phyloP scores from a whole-genome alignment of 2,329 filamentous ascomycete species.

The Amphichorda felina region DNA sequence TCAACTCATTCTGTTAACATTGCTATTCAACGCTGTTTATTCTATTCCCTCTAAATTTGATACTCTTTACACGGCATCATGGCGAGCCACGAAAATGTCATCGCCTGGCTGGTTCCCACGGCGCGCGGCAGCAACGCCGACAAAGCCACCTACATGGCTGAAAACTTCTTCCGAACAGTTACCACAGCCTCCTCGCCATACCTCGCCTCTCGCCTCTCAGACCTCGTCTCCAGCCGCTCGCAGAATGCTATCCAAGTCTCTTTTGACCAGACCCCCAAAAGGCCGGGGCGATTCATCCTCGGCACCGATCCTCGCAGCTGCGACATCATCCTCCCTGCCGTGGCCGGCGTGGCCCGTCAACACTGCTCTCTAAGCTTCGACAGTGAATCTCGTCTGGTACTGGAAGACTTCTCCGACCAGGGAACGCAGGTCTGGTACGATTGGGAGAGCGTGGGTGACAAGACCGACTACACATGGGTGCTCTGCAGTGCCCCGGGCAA shows the following conservation, averaged over 20 bases:
- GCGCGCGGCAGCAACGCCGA: slow-evolving; percentile 19
- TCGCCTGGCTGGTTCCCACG: slow-evolving; percentile 27
- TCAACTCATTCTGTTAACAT: not conserved
- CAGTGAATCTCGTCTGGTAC: slow-evolving; percentile 21
- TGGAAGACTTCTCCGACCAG: slow-evolving; percentile 22
- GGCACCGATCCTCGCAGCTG: slow-evolving; percentile 22
- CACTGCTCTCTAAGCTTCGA: slow-evolving; percentile 28
- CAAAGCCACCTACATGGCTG: slow-evolving; percentile 16
- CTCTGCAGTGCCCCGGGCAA: slow-evolving; percentile 17
- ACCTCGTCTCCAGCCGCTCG: slow-evolving; percentile 12
- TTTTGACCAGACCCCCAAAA: slow-evolving; percentile 20
- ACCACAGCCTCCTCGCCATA: slow-evolving; percentile 10
- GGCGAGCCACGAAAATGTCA: slow-evolving; percentile 14
- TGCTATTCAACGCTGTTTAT: not conserved
- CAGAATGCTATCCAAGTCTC: slow-evolving; percentile 19
- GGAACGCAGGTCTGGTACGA: slow-evolving; percentile 31
- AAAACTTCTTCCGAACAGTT: slow-evolving; percentile 16
- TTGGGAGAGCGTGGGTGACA: slow-evolving; percentile 24
- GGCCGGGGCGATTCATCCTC: slow-evolving; percentile 22
- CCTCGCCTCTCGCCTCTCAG: slow-evolving; percentile 16
- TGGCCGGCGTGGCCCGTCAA: slow-evolving; percentile 19
- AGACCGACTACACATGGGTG: slow-evolving; percentile 21
- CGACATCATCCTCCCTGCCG: slow-evolving; percentile 23
- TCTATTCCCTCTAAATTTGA: slow-evolving; percentile 1
- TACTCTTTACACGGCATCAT: slow-evolving; percentile 6